Evolutionary conservation across 2,329 filamentous ascomycete species (phyloP), one percentile per base, ranked within the genome.

Genomic region (Hypocrella siamensis): DNA sequence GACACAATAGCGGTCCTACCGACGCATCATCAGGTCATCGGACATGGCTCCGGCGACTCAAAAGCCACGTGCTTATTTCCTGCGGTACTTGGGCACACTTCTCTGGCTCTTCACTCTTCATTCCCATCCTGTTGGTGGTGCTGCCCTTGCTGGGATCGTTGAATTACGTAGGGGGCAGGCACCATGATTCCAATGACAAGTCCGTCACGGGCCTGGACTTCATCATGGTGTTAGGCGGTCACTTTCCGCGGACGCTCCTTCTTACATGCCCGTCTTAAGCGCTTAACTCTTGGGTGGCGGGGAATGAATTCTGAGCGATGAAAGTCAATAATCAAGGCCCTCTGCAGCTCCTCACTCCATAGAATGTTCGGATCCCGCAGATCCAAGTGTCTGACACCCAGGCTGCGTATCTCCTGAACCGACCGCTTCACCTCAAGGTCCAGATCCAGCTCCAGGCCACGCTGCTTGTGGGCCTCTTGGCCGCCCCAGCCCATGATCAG

Each of bases 401-500:
- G 11, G 30, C n/a, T 14, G 6, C 12, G 4, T 3, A 31, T 19
- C 17, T 31, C 30, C 15, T 14, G 4, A 17, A 18, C 16, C 17
- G 22, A 31, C n/a, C 30, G 19, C 21, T n/a, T 4, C 4, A 31
- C 14, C 21, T 31, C 12, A n/a, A 7, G 3, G 4, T 17, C 16
- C n/a, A 31, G 30, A 17, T 31, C 19, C 9, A 19, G 16, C 8
- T 11, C 5, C 30, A 19, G 12, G 12, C 24, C 30, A 19, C 7
- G 15, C 16, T 18, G 16, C 9, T 31, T 18, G 6, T 31, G 8
- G 5, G 17, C 16, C 21, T 28, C 26, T 17, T 21, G 22, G 22
- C 33, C 33, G 12, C 33, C 33, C n/a, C 17, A 34, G n/a, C 14
- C n/a, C 28, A 34, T 34, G 11, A 34, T 25, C 3, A 34, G 21